A percentile compares a stretch with the other conserved stretches of the same genome.
phyloP scores from a whole-genome alignment of 1,284 basidiomycete species.

The Malassezia slooffiae region DNA sequence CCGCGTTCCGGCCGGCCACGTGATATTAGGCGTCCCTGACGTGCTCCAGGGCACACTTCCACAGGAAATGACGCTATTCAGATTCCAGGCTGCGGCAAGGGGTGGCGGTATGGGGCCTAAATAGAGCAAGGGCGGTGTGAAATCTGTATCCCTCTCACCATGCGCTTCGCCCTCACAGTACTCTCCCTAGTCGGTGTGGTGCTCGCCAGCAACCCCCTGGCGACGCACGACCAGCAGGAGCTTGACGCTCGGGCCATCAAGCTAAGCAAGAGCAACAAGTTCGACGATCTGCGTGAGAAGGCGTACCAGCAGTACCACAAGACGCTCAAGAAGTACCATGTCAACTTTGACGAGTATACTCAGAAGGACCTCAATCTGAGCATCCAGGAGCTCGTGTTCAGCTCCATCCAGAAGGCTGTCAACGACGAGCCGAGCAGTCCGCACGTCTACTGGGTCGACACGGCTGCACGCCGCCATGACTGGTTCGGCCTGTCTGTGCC shows the following conservation, averaged over 20 bases:
- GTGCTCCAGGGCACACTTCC: too few relatives aligned
- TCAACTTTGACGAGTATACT: not conserved
- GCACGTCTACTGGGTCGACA: constrained; percentile 13
- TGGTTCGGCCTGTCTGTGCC: constrained; percentile 9
- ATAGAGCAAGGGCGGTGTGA: too few relatives aligned
- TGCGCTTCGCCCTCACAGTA: too few relatives aligned
- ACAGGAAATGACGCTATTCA: too few relatives aligned
- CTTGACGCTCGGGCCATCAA: constrained; percentile 4
- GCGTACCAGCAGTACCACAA: constrained; percentile 7
- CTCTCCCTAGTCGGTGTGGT: not conserved
- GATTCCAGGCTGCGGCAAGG: too few relatives aligned
- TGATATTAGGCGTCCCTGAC: too few relatives aligned
- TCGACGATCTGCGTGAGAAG: not conserved
- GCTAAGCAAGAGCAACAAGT: not conserved
- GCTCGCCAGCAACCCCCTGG: constrained; percentile 8
- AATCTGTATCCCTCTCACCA: too few relatives aligned
- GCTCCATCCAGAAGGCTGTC: constrained; percentile 10
- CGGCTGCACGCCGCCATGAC: constrained; percentile 8
- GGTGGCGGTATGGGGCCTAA: too few relatives aligned
- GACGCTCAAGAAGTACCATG: constrained; percentile 8
- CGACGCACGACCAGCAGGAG: constrained; percentile 8
- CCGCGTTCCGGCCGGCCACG: too few relatives aligned
- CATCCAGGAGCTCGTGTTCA: constrained; percentile 14
- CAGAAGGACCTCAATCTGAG: constrained; percentile 4
- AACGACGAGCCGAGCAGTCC: constrained; percentile 10